Conservation (phyloP, 345 rosid genomes). For the Balakata baccata region DNA sequence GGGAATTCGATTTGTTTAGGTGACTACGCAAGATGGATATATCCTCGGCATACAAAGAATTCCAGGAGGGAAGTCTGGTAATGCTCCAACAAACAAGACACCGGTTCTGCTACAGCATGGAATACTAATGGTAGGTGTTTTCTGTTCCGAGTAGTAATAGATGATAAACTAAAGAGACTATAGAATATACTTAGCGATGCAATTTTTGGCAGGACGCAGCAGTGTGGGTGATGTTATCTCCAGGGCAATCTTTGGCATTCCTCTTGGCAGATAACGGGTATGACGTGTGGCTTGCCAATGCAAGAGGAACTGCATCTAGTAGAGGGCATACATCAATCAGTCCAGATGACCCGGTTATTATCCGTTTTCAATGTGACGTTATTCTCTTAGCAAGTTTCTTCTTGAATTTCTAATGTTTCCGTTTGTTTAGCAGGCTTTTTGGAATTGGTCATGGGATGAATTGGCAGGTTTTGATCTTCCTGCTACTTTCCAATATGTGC, state of each 20-base stretch:
- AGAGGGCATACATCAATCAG: slow-evolving; percentile 20
- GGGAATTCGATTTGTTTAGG: slow-evolving; percentile 27
- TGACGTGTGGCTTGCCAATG: slow-evolving; percentile 30
- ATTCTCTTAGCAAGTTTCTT: background rate
- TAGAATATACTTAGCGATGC: background rate
- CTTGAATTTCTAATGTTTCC: background rate
- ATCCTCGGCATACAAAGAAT: slow-evolving; percentile 55
- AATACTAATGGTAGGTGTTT: slow-evolving; percentile 32
- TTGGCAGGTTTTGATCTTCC: slow-evolving; percentile 32
- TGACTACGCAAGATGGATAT: slow-evolving; percentile 52
- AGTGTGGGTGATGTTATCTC: slow-evolving; percentile 20
- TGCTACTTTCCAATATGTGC: slow-evolving; percentile 24
- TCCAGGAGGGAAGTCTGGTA: slow-evolving; percentile 31
- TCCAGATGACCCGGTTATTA: slow-evolving; percentile 15
- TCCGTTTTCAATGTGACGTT: background rate
- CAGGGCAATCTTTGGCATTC: slow-evolving; percentile 19
- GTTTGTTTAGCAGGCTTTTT: slow-evolving; percentile 27
- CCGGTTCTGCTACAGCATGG: slow-evolving; percentile 54
- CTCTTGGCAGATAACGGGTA: slow-evolving; percentile 30
- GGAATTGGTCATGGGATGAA: slow-evolving; percentile 50
- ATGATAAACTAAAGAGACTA: background rate
- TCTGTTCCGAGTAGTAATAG: background rate
- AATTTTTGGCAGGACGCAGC: slow-evolving; percentile 21
- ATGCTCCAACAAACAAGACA: slow-evolving; percentile 21
- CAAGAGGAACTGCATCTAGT: slow-evolving; percentile 23